A percentile compares a stretch with the other conserved stretches of the same genome.
Evolutionary conservation across 2,329 filamentous ascomycete species (phyloP).

Genomic region (Cytospora mali): DNA sequence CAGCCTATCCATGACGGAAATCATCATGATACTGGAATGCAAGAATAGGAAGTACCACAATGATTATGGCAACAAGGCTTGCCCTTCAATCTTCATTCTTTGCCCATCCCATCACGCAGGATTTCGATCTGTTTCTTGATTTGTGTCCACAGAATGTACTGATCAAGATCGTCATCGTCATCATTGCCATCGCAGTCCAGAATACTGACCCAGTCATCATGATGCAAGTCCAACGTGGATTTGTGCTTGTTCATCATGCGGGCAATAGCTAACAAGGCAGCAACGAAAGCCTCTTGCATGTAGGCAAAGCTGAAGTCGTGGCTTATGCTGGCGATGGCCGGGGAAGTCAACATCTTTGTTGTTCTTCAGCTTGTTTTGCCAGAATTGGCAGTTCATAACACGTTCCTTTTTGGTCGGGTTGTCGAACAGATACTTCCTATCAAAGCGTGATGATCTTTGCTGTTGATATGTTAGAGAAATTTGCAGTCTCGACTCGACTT

Average conservation of each 20-base stretch:
- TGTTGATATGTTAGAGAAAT: slow-evolving; percentile 27
- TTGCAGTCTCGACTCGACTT: not conserved
- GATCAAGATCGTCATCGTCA: slow-evolving; percentile 48
- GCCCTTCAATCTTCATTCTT: slow-evolving; percentile 31
- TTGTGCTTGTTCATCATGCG: slow-evolving; percentile 31
- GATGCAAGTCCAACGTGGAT: slow-evolving; percentile 34
- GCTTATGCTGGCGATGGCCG: slow-evolving; percentile 64
- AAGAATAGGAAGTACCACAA: no score
- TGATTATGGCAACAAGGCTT: not conserved
- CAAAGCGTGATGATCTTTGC: slow-evolving; percentile 68
- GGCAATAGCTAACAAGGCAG: slow-evolving; percentile 62
- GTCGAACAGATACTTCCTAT: slow-evolving; percentile 67
- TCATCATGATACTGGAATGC: no score
- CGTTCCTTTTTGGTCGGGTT: slow-evolving; percentile 58
- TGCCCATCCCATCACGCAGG: slow-evolving; percentile 61
- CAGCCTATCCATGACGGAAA: no score
- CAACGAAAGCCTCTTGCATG: slow-evolving; percentile 70
- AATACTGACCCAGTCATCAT: slow-evolving; percentile 45
- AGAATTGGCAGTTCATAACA: slow-evolving; percentile 62
- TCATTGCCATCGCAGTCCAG: slow-evolving; percentile 31
- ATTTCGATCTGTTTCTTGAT: slow-evolving; percentile 66
- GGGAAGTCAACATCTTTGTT: slow-evolving; percentile 65
- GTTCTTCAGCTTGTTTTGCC: slow-evolving; percentile 58
- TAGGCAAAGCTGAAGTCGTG: slow-evolving; percentile 70
- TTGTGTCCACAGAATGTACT: slow-evolving; percentile 60